Evolutionary conservation across 2,329 filamentous ascomycete species (phyloP).

Genomic region (Paecilomyces fulvus): DNA sequence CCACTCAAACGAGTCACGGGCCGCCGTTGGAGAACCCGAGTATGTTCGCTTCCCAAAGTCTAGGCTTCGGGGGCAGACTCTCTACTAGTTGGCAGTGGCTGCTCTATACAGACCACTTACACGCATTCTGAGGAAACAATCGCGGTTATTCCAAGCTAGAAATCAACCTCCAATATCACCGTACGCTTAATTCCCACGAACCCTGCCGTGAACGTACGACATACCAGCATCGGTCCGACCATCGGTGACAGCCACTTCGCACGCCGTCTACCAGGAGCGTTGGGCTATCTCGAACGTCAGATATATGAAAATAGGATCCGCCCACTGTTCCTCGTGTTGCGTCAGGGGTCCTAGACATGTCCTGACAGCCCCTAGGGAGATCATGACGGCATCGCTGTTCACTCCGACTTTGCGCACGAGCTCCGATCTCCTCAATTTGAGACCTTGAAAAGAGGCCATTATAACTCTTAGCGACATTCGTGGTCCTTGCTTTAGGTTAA

Average conservation of each 20-base stretch:
- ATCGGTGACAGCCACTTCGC: background rate
- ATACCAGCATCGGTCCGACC: background rate
- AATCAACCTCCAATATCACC: background rate
- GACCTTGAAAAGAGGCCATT: slow-evolving; percentile 1
- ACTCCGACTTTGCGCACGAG: slow-evolving; percentile 7
- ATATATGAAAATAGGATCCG: background rate
- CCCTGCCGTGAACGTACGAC: no score
- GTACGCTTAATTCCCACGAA: background rate
- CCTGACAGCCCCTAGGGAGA: background rate
- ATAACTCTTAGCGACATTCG: background rate
- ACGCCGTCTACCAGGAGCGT: background rate
- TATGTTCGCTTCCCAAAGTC: background rate
- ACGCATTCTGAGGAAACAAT: background rate
- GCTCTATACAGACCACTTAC: background rate
- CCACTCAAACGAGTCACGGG: background rate
- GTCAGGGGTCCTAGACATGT: background rate
- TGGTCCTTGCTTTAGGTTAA: background rate
- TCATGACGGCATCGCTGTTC: slow-evolving; percentile 14
- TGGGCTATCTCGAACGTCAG: background rate
- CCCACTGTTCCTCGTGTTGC: background rate
- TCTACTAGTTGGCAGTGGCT: background rate
- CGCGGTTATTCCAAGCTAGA: background rate
- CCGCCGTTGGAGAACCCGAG: background rate
- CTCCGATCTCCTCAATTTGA: slow-evolving; percentile 7
- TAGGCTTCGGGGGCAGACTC: background rate